Evolutionary conservation across 2,329 filamentous ascomycete genomes (phyloP), one percentile per base, ranked within the genome.

Genomic region (Magnaporthiopsis poae): DNA sequence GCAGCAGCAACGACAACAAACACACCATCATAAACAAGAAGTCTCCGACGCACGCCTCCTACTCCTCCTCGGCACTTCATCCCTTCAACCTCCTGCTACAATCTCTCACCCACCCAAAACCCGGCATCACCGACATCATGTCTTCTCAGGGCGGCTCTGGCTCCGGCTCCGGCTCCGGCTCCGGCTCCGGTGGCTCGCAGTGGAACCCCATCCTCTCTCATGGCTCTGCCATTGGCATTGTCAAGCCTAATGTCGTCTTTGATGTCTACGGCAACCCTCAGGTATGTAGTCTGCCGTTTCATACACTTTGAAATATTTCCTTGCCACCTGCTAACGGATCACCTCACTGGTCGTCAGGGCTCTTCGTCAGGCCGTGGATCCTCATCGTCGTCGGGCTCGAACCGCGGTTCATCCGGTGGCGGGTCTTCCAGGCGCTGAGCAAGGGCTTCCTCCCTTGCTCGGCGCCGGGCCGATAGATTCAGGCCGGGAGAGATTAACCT

Each of bases 171-270:
- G 59, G 64, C 25, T 46, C 46, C 15, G 64, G 64, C 33, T 46
- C 46, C 15, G 64, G 64, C 33, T 27, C 56, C 7, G 39, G 27
- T 25, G 36, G 33, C 18, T 61, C 56, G 29, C 25, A 72, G 69
- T 73, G 71, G 71, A 70, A 74, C 64, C 67, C 70, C 0, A 68
- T 71, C 62, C 69, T 73, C 21, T 68, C 70, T 29, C 69, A 72
- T 68, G 72, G 72, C 0, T 73, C 72, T 1, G 69, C 71, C 46
- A 67, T 73, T 39, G 72, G 72, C 36, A 71, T 73, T 52, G 67
- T 73, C 61, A 71, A 71, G 61, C 70, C 71, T 25, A 69, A 71
- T 66, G 66, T 72, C 36, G 69, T 73, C 62, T 72, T 71, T 56
- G 70, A 70, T 59, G 64, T 65, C 56, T 65, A 65, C 56, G 64